Conservation (phyloP, 768 basidiomycete genomes). For the Boletus huronensis region DNA sequence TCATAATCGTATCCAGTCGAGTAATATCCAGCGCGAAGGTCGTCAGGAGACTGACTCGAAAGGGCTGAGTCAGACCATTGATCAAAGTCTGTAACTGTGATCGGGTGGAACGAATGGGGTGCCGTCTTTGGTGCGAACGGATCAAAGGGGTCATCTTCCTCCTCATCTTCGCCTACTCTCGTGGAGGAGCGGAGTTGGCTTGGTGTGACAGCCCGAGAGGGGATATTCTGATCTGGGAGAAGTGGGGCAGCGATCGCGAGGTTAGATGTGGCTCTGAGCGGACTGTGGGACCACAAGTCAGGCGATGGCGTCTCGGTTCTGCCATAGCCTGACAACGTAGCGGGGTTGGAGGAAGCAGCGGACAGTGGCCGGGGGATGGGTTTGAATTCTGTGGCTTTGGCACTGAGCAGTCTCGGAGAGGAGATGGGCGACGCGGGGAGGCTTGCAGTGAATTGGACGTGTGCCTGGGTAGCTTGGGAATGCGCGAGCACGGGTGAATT, state of each 20-base stretch:
- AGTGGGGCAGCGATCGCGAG: conserved; percentile 90
- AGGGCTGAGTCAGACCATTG: conserved; percentile 53
- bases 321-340: conserved; percentile 42
- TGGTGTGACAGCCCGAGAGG: conserved; percentile 58
- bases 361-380: conserved; percentile 80
- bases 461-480: conserved; percentile 50
- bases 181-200: conserved; percentile 68
- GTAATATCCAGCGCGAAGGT: conserved; percentile 36
- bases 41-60: conserved; percentile 53
- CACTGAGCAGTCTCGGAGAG: conserved; percentile 81
- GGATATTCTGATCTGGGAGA: conserved; percentile 60
- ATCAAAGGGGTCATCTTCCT: conserved; percentile 85
- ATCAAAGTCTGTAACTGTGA: conserved; percentile 62
- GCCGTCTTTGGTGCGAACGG: conserved; percentile 51
- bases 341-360: conserved; percentile 56
- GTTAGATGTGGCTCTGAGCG: conserved; percentile 70
- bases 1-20: conserved; percentile 32
- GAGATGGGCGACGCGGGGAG: conserved; percentile 81
- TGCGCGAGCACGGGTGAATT: conserved; percentile 65
- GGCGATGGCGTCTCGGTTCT: conserved; percentile 84
- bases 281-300: conserved; percentile 81
- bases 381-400: conserved; percentile 87
- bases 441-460: conserved; percentile 71
- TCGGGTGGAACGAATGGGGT: conserved; percentile 59
- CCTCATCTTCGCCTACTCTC: conserved; percentile 56